Evolutionary conservation across 768 basidiomycete genomes (phyloP), one percentile per base, ranked within the genome.

Genomic region (Amanita jacksonii): DNA sequence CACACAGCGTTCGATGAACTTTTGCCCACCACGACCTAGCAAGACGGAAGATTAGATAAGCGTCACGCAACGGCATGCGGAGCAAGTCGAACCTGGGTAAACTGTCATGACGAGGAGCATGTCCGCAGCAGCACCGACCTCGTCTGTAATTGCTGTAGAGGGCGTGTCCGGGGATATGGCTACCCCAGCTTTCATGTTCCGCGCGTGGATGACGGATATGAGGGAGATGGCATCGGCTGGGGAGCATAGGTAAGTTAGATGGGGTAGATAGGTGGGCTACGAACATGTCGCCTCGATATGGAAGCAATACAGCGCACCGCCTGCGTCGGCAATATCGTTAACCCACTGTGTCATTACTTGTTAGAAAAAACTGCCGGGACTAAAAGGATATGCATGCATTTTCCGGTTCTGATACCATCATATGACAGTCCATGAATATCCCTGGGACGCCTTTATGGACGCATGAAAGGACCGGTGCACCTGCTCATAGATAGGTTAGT

Each of bases 401-500:
- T 57, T 85, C 88, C 8, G 96, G 96, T 38, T 97, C 69, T 0
- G 91, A 62, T 15, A 99, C 96, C 96, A 99, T 99, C 96, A 98
- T 98, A 65, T 99, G 96, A 63, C 93, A 97, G 64, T 99, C 96
- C 94, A 99, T 98, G 69, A 92, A 98, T 54, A 97, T 96, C 42
- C 78, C 88, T 2, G 94, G 93, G 16, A 97, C 77, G 27, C 80
- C 77, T 62, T 91, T 91, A 42, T 75, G 70, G 16, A 99, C 81
- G 52, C 82, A 87, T 23, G 85, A 71, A 24, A 98, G 75, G 38
- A 98, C 76, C 5, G 94, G 93, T 25, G 88, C 81, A 46, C 93
- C 89, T 91, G 16, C 9, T 28, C 15, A 20, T 30, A 22, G 59
- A 39, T 12, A 25, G 22, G 34, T 44, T 27, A 51, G 37, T n/a